Conservation (phyloP, 2,329 filamentous ascomycete species). For the Curvularia sp. region DNA sequence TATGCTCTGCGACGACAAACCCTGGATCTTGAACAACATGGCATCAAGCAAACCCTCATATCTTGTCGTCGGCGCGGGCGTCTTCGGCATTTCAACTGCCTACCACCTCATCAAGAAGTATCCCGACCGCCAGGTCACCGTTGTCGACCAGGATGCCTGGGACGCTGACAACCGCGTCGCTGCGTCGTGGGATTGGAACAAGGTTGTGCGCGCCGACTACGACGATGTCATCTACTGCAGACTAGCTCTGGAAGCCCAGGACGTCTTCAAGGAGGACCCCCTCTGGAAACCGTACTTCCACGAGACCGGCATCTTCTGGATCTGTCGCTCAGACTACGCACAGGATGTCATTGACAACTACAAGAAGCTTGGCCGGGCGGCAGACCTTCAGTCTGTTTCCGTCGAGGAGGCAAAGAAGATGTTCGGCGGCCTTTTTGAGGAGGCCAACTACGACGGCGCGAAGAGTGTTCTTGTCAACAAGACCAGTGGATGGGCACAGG, state of each 20-base stretch:
- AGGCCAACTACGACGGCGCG: slow-evolving; percentile 66
- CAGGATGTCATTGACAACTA: slow-evolving; percentile 60
- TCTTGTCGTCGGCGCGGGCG: slow-evolving; percentile 48
- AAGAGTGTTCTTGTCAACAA: slow-evolving; percentile 68
- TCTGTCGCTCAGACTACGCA: slow-evolving; percentile 54
- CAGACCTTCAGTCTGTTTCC: slow-evolving; percentile 57
- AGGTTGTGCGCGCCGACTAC: slow-evolving; percentile 74
- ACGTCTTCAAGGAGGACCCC: slow-evolving; percentile 65
- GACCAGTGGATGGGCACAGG: slow-evolving; percentile 69
- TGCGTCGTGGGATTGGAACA: slow-evolving; percentile 77
- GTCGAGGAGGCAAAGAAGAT: slow-evolving; percentile 61
- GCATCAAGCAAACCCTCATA: slow-evolving; percentile 41
- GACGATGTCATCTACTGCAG: slow-evolving; percentile 68
- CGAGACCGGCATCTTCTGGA: slow-evolving; percentile 60
- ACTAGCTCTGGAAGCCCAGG: slow-evolving; percentile 70
- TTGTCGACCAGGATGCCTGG: slow-evolving; percentile 50
- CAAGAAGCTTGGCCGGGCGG: slow-evolving; percentile 57
- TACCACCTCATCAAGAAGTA: slow-evolving; percentile 53
- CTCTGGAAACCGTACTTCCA: slow-evolving; percentile 63
- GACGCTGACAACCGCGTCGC: slow-evolving; percentile 54
- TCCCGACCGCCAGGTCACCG: slow-evolving; percentile 50
- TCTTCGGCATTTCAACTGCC: slow-evolving; percentile 51
- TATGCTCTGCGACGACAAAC: slow-evolving; percentile 26
- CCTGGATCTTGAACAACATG: slow-evolving; percentile 33
- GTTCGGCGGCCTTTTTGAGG: slow-evolving; percentile 66